Conservation (phyloP, 139 green algal genomes). For the Parachlorella kessleri region DNA sequence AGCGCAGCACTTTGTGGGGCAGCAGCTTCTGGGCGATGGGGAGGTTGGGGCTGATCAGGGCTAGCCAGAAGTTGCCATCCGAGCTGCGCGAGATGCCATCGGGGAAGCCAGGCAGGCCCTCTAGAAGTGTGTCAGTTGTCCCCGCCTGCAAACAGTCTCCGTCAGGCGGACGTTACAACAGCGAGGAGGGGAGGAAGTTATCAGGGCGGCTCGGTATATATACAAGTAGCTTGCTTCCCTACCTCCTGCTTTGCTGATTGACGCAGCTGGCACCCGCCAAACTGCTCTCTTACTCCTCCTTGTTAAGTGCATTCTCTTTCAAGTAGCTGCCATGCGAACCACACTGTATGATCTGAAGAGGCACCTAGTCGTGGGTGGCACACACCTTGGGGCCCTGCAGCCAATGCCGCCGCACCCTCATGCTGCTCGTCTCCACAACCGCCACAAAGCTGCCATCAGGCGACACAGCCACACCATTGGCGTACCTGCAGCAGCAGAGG, state of each 20-base stretch:
- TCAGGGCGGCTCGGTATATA: no score
- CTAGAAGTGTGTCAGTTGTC: constrained; percentile 51
- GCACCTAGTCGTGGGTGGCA: no score
- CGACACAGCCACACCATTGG: constrained; percentile 46
- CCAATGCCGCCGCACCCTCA: constrained; percentile 54
- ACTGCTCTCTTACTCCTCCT: no score
- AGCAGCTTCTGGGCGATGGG: not conserved
- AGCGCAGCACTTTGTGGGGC: constrained; percentile 23
- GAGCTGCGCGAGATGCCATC: constrained; percentile 58
- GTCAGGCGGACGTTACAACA: no score
- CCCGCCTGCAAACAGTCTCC: no score
- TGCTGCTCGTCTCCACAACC: constrained; percentile 37
- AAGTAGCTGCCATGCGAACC: no score
- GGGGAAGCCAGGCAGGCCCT: constrained; percentile 69
- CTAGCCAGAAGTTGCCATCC: constrained; percentile 19
- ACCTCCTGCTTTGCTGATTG: no score
- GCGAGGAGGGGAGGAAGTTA: no score
- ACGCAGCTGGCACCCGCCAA: no score
- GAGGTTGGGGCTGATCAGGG: not conserved
- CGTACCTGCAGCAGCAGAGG: constrained; percentile 17
- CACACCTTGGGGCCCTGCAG: constrained; percentile 60
- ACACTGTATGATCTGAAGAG: no score
- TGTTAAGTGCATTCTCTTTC: no score
- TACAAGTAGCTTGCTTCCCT: no score
- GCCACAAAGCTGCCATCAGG: constrained; percentile 33